phyloP scores from a whole-genome alignment of 768 basidiomycete species.

The Coprinopsis sp. region DNA sequence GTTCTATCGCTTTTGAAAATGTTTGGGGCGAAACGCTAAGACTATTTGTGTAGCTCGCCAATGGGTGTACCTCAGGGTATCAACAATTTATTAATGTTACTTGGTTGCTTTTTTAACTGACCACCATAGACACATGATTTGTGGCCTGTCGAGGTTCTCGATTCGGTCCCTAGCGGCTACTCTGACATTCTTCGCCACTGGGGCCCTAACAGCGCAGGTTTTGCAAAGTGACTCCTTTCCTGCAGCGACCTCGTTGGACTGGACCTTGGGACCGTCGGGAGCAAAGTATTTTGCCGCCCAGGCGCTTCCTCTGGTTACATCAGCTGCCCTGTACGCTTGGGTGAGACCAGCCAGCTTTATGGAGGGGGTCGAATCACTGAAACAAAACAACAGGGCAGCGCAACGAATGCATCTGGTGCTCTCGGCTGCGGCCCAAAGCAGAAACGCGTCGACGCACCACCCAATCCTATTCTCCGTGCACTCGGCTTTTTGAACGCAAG shows the following conservation, averaged over 20 bases:
- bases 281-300: slow-evolving; percentile 36
- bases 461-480: slow-evolving; percentile 26
- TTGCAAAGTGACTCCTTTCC: slow-evolving; percentile 34
- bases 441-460: too few relatives aligned
- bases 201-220: slow-evolving; percentile 38
- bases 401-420: too few relatives aligned
- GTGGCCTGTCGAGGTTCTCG: slow-evolving; percentile 54
- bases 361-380: too few relatives aligned
- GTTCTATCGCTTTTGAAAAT: not conserved
- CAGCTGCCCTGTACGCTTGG: slow-evolving; percentile 18
- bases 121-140: slow-evolving; percentile 54
- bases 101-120: slow-evolving; percentile 1
- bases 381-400: too few relatives aligned
- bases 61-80: slow-evolving; percentile 66
- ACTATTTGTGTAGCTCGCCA: slow-evolving; percentile 47
- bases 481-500: slow-evolving; percentile 38
- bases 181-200: slow-evolving; percentile 47
- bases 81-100: not conserved
- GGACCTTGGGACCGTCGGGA: slow-evolving; percentile 36
- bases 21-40: too few relatives aligned
- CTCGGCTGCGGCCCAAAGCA: too few relatives aligned
- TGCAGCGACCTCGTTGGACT: slow-evolving; percentile 28
- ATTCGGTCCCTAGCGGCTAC: slow-evolving; percentile 55
- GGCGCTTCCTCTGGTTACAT: slow-evolving; percentile 33
- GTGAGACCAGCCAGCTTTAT: too few relatives aligned